Evolutionary conservation across 345 rosid species (phyloP).

Genomic region (Eucalyptus marginata): DNA sequence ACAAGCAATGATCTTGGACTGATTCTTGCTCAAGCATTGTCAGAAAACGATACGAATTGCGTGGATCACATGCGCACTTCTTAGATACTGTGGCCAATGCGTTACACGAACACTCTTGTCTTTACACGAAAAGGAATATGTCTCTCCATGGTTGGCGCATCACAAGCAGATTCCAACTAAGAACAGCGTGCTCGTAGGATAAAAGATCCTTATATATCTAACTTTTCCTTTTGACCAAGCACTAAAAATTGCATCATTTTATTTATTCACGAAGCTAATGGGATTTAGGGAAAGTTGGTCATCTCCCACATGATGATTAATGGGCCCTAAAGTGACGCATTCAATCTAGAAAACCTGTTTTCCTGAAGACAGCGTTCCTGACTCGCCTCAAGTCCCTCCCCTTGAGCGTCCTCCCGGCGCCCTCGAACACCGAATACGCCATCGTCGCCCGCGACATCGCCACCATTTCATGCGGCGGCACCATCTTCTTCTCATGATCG

Average conservation of each 20-base stretch:
- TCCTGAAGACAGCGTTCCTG: constrained; percentile 1
- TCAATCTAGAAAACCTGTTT: constrained; percentile 1
- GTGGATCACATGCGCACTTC: not conserved
- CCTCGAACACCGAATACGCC: constrained; percentile 1
- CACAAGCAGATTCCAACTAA: not conserved
- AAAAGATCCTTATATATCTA: not conserved
- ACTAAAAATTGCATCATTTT: not conserved
- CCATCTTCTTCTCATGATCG: not conserved
- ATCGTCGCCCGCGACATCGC: not conserved
- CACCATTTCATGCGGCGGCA: constrained; percentile 3
- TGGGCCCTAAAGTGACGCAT: not conserved
- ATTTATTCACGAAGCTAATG: not conserved
- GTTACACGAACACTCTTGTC: not conserved
- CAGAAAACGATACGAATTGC: not conserved
- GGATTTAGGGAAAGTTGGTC: not conserved
- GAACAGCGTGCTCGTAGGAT: not conserved
- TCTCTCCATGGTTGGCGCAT: not conserved
- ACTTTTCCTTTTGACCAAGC: not conserved
- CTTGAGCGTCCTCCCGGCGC: not conserved
- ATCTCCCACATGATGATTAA: not conserved
- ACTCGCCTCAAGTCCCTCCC: constrained; percentile 5
- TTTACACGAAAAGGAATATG: not conserved
- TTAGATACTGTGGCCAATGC: not conserved
- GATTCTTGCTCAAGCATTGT: not conserved
- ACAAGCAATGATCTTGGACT: not conserved